Evolutionary conservation across 2,329 filamentous ascomycete species (phyloP).

Genomic region (Akanthomyces muscarius): DNA sequence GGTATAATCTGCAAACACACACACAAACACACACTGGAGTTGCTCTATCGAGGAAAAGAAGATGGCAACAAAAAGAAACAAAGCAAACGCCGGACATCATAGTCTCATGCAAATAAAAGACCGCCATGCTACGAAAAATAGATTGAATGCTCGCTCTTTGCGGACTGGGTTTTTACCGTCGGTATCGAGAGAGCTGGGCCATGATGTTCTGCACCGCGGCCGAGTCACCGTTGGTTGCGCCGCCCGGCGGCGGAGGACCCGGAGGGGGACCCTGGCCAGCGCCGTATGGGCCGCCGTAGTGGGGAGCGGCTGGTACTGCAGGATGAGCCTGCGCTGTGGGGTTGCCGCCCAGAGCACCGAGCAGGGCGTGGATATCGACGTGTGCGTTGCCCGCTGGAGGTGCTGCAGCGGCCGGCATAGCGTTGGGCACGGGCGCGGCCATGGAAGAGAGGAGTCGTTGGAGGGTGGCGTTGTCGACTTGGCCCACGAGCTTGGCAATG

Average conservation of each 20-base stretch:
- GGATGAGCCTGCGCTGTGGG: conserved; percentile 21
- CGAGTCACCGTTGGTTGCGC: conserved; percentile 30
- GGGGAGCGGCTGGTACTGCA: conserved; percentile 22
- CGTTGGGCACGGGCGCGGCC: conserved; percentile 17
- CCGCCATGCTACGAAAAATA: not conserved
- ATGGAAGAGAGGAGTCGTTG: conserved; percentile 66
- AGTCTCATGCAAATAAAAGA: not conserved
- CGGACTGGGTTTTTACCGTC: conserved; percentile 40
- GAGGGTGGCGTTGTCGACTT: conserved; percentile 65
- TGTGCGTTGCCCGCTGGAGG: conserved; percentile 28
- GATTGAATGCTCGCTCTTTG: not conserved
- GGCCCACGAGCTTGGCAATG: conserved; percentile 61
- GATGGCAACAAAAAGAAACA: not conserved
- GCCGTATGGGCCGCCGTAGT: conserved; percentile 31
- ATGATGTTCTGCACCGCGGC: conserved; percentile 68
- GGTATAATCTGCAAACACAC: not conserved
- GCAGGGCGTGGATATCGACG: conserved; percentile 44
- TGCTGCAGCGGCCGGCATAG: conserved; percentile 18
- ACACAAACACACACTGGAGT: not conserved
- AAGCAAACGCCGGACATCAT: not conserved
- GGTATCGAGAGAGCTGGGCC: conserved; percentile 64
- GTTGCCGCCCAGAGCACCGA: conserved; percentile 37
- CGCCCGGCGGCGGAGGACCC: not conserved
- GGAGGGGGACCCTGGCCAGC: conserved; percentile 26
- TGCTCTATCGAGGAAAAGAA: not conserved